A percentile compares a stretch with the other conserved stretches of the same genome.
Conservation (phyloP, 2,329 filamentous ascomycete genomes). For the Aspergillus calidoustus region DNA sequence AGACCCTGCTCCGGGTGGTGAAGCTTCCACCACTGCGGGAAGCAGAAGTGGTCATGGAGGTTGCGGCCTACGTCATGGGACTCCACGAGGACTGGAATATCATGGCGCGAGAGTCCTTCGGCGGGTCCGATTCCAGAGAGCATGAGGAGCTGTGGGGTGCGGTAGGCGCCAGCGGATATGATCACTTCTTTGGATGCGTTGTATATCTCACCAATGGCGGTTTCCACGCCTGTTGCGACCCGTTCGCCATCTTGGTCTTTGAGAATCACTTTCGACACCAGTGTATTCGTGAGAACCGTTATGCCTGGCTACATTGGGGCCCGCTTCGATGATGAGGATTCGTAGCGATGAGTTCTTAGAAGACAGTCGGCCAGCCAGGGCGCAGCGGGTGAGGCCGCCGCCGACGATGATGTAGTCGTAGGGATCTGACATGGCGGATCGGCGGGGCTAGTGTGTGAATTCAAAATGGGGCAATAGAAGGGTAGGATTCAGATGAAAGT, state of each 20-base stretch:
- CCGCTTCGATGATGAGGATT: slow-evolving; percentile 39
- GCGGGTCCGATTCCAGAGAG: slow-evolving; percentile 41
- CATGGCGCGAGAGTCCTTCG: slow-evolving; percentile 34
- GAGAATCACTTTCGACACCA: slow-evolving; percentile 21
- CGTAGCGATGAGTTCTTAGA: slow-evolving; percentile 17
- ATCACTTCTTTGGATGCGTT: slow-evolving; percentile 38
- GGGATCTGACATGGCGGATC: too few relatives aligned
- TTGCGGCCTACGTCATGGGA: slow-evolving; percentile 30
- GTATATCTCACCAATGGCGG: slow-evolving; percentile 28
- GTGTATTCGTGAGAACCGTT: slow-evolving; percentile 26
- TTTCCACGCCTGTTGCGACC: slow-evolving; percentile 30
- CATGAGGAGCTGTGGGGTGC: slow-evolving; percentile 40
- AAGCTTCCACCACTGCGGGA: slow-evolving; percentile 23
- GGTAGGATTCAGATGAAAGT: too few relatives aligned
- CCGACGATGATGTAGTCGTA: slow-evolving; percentile 34
- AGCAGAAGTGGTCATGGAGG: slow-evolving; percentile 34
- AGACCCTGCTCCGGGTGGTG: too few relatives aligned
- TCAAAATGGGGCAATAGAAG: too few relatives aligned
- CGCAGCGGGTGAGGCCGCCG: slow-evolving; percentile 36
- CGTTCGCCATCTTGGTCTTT: slow-evolving; percentile 8
- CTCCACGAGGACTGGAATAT: slow-evolving; percentile 32
- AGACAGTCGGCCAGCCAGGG: slow-evolving; percentile 36
- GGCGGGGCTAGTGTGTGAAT: too few relatives aligned
- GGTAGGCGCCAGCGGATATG: slow-evolving; percentile 36
- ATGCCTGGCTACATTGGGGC: slow-evolving; percentile 27